Evolutionary conservation across 352 stramenopile genomes (phyloP).

Genomic region (Bremia lactucae): DNA sequence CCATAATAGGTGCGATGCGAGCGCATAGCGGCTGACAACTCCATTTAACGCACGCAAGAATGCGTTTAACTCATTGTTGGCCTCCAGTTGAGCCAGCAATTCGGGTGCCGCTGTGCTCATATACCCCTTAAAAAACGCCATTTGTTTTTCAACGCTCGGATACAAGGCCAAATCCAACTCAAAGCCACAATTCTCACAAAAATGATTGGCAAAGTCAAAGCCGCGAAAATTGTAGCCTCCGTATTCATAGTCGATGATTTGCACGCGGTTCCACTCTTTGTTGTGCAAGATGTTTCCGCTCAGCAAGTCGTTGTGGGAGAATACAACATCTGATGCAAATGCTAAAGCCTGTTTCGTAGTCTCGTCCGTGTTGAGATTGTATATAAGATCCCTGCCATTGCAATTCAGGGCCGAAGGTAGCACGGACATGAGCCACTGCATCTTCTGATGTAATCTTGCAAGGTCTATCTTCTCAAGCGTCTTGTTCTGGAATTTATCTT

Average conservation of each 20-base stretch:
- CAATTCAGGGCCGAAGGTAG: constrained; percentile 63
- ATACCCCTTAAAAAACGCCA: constrained; percentile 83
- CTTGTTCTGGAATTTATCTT: constrained; percentile 46
- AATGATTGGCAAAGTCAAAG: constrained; percentile 93
- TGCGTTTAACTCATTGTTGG: constrained; percentile 63
- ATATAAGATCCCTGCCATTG: constrained; percentile 47
- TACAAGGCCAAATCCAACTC: constrained; percentile 85
- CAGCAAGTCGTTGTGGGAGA: constrained; percentile 91
- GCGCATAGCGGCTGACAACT: constrained; percentile 78
- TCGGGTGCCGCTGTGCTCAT: constrained; percentile 53
- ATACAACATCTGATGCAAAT: constrained; percentile 78
- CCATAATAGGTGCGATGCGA: constrained; percentile 90
- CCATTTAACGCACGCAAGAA: constrained; percentile 81
- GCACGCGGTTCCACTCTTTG: constrained; percentile 67
- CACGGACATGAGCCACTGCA: constrained; percentile 77
- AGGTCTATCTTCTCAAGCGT: constrained; percentile 58
- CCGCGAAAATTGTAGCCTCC: constrained; percentile 88
- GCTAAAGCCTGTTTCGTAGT: constrained; percentile 63
- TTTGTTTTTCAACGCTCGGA: constrained; percentile 70
- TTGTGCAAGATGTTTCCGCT: constrained; percentile 82
- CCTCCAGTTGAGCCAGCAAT: constrained; percentile 49
- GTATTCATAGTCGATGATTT: constrained; percentile 95
- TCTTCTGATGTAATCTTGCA: constrained; percentile 38
- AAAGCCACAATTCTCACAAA: constrained; percentile 91
- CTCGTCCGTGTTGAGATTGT: constrained; percentile 42